Base-by-base conservation (phyloP, 2,329 filamentous ascomycete species). In the Diaporthe vexans region DNA sequence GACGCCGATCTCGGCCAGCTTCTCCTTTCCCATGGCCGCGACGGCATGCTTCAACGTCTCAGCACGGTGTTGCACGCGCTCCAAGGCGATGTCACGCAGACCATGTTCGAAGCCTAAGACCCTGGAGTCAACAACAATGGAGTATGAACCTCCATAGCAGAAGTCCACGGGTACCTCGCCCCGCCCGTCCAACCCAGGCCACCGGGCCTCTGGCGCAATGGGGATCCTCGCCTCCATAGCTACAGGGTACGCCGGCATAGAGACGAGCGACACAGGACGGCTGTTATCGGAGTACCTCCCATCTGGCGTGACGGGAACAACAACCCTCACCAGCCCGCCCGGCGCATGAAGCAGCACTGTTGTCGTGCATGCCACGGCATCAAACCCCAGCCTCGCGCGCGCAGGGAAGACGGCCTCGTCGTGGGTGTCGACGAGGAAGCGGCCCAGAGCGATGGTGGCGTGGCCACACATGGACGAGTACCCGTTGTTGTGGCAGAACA, bases 391-490 rank as follows among this genome's bases (percentile, higher is more conserved):
- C 3, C 1, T 15, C 56, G 10, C 73, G 6, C 85, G 79, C 8
- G 77, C 77, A 0, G 85, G 83, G 71, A 88, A 88, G 19, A 86
- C 78, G 15, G 37, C 71, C 24, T 77, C 33, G 71, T 86, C 84
- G 71, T 84, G 79, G 3, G 81, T 82, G 72, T 87, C 85, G 26
- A 86, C 80, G 0, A 86, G 78, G 68, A 84, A 85, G 4, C 85
- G 81, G 2, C 86, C 86, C 17, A 89, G 76, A 0, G 87, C 87
- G 59, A 89, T 86, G 0, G 87, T 58, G 11, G 86, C 87, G 77
- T 89, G 87, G 4, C 87, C 87, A 74, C 87, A 88, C 82, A 88
- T 88, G 7, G 85, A 88, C 10, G 85, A 86, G 67, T 85, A 88
- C 0, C 85, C 86, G 5, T 85, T 84, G 43, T 86, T 87, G 43